Evolutionary conservation across 1,284 basidiomycete species (phyloP).

Genomic region (Irpex sp.): DNA sequence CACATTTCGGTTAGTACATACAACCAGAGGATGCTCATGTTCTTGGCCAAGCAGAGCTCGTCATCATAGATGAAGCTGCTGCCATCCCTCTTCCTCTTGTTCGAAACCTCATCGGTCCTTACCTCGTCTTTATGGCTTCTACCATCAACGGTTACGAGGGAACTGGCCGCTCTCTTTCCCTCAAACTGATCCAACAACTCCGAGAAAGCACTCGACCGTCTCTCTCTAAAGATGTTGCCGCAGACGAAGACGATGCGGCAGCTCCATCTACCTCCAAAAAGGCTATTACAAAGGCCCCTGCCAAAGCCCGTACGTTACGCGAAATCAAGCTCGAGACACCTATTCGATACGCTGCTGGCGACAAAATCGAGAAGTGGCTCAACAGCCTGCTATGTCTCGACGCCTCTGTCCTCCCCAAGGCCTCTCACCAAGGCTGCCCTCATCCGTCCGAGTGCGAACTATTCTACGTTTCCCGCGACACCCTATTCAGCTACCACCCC

Average conservation of each 20-base stretch:
- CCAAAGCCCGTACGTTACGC: slow-evolving; percentile 76
- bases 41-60: slow-evolving; percentile 94
- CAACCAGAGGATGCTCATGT: slow-evolving; percentile 97
- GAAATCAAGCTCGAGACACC: slow-evolving; percentile 96
- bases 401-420: slow-evolving; percentile 70
- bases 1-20: slow-evolving; percentile 67
- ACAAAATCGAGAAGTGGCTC: slow-evolving; percentile 94
- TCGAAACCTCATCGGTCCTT: slow-evolving; percentile 92
- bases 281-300: slow-evolving; percentile 45
- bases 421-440: slow-evolving; percentile 77
- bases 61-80: slow-evolving; percentile 98
- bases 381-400: slow-evolving; percentile 91
- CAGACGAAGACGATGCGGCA: slow-evolving; percentile 44
- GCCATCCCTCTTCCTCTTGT: slow-evolving; percentile 97
- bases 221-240: slow-evolving; percentile 52
- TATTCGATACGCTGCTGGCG: slow-evolving; percentile 88
- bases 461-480: slow-evolving; percentile 95
- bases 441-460: slow-evolving; percentile 94
- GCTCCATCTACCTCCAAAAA: slow-evolving; percentile 50
- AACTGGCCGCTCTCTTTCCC: slow-evolving; percentile 93
- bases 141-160: slow-evolving; percentile 99
- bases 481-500: slow-evolving; percentile 95
- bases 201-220: slow-evolving; percentile 82
- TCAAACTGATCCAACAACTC: slow-evolving; percentile 97
- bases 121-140: slow-evolving; percentile 97